phyloP scores from a whole-genome alignment of 2,329 filamentous ascomycete species.

The Botrytis paeoniae region DNA sequence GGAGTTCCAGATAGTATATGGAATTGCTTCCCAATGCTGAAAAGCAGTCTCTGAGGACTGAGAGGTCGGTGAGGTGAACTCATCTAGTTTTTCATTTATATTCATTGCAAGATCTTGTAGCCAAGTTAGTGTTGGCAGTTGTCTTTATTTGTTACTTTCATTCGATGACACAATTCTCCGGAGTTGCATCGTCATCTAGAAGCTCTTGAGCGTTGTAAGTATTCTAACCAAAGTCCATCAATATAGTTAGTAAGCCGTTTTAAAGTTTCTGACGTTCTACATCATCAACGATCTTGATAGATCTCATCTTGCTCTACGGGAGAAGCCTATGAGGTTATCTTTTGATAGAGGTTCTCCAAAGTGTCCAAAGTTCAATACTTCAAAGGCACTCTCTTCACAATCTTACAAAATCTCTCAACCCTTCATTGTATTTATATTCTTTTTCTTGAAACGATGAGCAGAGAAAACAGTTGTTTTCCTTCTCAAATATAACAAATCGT shows the following conservation, averaged over 20 bases:
- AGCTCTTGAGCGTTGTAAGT: background rate
- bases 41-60: background rate
- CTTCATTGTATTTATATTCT: background rate
- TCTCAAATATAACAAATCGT: background rate
- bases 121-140: background rate
- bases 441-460: too few relatives aligned
- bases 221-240: background rate
- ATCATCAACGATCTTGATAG: background rate
- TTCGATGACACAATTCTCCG: background rate
- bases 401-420: background rate
- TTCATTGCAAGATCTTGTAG: background rate
- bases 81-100: background rate
- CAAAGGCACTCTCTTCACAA: background rate
- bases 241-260: background rate
- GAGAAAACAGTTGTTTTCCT: background rate
- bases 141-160: background rate
- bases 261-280: background rate
- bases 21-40: background rate
- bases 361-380: background rate
- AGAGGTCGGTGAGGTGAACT: background rate
- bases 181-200: background rate
- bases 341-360: background rate
- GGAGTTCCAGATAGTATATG: background rate
- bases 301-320: background rate
- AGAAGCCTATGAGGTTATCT: background rate